A percentile compares a stretch with the other conserved stretches of the same genome.
Evolutionary conservation across 306 rosid genomes (phyloP).

Genomic region (Medicago ruthenica): DNA sequence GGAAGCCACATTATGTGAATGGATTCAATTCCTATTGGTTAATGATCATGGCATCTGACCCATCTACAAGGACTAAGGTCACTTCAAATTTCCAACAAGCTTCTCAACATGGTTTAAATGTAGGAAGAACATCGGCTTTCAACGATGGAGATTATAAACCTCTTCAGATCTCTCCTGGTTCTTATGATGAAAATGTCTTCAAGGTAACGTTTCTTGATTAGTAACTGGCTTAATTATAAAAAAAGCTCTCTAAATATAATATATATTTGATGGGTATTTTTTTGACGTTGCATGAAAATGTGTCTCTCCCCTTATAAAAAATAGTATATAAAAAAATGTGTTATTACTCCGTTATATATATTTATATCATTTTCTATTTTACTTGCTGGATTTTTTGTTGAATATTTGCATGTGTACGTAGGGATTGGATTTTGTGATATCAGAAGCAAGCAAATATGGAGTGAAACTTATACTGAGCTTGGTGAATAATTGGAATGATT

Average conservation of each 20-base stretch:
- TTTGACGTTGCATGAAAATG: no score
- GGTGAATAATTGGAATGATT: slow-evolving; percentile 33
- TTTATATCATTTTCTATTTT: neutral
- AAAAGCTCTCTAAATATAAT: no score
- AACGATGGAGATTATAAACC: slow-evolving; percentile 44
- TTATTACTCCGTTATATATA: no score
- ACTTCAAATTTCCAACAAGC: slow-evolving; percentile 46
- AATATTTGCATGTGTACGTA: neutral
- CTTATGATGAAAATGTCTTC: slow-evolving; percentile 43
- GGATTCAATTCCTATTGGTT: slow-evolving; percentile 70
- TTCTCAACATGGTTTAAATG: slow-evolving; percentile 46
- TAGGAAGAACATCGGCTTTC: slow-evolving; percentile 54
- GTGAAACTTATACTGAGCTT: slow-evolving; percentile 27
- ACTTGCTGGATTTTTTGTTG: neutral
- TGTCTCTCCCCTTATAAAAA: no score
- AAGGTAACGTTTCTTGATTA: slow-evolving; percentile 12
- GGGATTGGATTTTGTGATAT: slow-evolving; percentile 44
- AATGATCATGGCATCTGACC: slow-evolving; percentile 58
- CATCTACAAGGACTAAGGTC: slow-evolving; percentile 52
- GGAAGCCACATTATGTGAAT: slow-evolving; percentile 47
- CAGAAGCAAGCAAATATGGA: slow-evolving; percentile 37
- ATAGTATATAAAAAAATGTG: no score
- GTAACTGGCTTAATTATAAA: no score
- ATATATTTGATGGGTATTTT: no score
- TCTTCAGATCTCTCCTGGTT: slow-evolving; percentile 52